Evolutionary conservation across 2,329 filamentous ascomycete species (phyloP).

Genomic region (Exophiala calicioides): DNA sequence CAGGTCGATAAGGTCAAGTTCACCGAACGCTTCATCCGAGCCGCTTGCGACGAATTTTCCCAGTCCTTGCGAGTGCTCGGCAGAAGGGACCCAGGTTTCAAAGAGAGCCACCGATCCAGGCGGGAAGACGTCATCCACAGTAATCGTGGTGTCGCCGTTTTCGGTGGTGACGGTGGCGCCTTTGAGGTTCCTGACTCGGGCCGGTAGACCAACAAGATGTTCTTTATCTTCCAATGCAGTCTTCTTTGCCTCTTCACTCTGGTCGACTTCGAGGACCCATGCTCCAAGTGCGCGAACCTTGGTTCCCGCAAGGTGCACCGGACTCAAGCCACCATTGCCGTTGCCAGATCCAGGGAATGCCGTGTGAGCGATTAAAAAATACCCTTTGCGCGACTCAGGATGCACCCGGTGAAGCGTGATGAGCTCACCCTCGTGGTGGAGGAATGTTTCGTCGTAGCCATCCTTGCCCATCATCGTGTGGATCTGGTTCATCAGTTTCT

Average conservation of each 20-base stretch:
- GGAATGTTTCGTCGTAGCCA: slow-evolving; percentile 90
- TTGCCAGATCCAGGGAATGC: slow-evolving; percentile 90
- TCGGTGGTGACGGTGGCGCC: slow-evolving; percentile 73
- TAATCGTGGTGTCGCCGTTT: slow-evolving; percentile 74
- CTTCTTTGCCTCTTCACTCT: slow-evolving; percentile 67
- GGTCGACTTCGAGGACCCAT: slow-evolving; percentile 89
- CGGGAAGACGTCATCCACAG: slow-evolving; percentile 78
- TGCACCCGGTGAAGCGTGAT: slow-evolving; percentile 96
- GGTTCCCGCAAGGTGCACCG: slow-evolving; percentile 79
- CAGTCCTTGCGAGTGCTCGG: slow-evolving; percentile 78
- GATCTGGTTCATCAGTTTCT: slow-evolving; percentile 91
- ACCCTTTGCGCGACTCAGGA: slow-evolving; percentile 85
- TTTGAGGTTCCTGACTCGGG: slow-evolving; percentile 71
- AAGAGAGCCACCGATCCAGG: slow-evolving; percentile 94
- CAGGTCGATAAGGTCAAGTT: slow-evolving; percentile 75
- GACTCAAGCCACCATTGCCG: slow-evolving; percentile 75
- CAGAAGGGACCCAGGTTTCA: slow-evolving; percentile 90
- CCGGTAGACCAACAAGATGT: slow-evolving; percentile 78
- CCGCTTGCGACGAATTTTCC: slow-evolving; percentile 85
- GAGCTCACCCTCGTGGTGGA: slow-evolving; percentile 94
- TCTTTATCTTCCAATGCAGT: slow-evolving; percentile 68
- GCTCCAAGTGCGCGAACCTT: slow-evolving; percentile 83
- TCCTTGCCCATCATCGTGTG: slow-evolving; percentile 95
- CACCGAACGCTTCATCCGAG: slow-evolving; percentile 73
- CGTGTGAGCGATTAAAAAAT: slow-evolving; percentile 94